Evolutionary conservation across 1,284 basidiomycete genomes (phyloP).

Genomic region (Ceratobasidium sp.): DNA sequence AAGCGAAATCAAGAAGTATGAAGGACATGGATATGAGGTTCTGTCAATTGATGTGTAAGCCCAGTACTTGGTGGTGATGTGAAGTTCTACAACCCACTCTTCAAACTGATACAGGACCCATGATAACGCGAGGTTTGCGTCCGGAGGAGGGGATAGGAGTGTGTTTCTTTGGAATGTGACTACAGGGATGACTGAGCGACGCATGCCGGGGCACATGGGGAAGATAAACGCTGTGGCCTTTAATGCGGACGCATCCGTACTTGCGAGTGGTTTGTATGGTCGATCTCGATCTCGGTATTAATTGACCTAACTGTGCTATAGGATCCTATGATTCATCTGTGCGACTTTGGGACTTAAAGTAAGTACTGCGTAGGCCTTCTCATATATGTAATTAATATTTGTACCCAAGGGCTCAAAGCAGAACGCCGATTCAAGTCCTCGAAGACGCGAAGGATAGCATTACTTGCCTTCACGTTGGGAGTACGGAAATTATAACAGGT

Average conservation of each 20-base stretch:
- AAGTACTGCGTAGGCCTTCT: constrained; percentile 47
- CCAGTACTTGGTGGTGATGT: constrained; percentile 43
- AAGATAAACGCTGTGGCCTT: constrained; percentile 93
- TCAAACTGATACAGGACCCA: constrained; percentile 60
- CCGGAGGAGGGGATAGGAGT: constrained; percentile 90
- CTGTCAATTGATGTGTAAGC: constrained; percentile 87
- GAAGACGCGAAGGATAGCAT: constrained; percentile 92
- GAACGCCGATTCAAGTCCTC: constrained; percentile 88
- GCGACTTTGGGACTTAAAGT: constrained; percentile 89
- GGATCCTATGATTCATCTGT: constrained; percentile 90
- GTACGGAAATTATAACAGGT: constrained; percentile 77
- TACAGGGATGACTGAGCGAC: constrained; percentile 80
- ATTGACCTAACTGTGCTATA: constrained; percentile 38
- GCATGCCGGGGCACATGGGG: constrained; percentile 88
- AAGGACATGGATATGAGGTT: constrained; percentile 94
- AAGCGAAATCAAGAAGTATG: constrained; percentile 89
- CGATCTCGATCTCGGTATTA: constrained; percentile 48
- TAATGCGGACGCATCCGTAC: constrained; percentile 83
- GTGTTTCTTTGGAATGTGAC: constrained; percentile 97
- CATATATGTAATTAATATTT: background rate
- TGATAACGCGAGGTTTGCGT: constrained; percentile 94
- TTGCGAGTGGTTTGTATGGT: constrained; percentile 75
- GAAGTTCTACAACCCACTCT: background rate
- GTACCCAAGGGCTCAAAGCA: constrained; percentile 71
- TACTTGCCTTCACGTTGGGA: constrained; percentile 75